Base-by-base conservation (phyloP, 179 eudicot species). In the Pouteria campechiana region DNA sequence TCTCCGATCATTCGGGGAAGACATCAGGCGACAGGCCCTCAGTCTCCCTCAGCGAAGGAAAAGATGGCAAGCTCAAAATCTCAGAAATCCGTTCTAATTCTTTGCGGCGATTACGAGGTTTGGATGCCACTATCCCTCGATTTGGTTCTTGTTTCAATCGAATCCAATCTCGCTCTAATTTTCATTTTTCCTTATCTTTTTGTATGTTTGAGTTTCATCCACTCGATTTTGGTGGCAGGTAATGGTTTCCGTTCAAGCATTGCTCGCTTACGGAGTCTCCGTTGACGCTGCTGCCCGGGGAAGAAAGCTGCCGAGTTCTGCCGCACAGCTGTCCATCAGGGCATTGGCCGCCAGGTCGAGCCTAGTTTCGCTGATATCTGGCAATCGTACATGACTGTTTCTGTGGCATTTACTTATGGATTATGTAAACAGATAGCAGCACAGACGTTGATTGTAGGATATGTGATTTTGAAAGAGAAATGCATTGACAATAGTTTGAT, bases 211-310 rank as follows among this genome's bases (percentile, higher is more conserved):
- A 23, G 1, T 7, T 8, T 12, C 7, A 43, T 5, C 41, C 0
- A 12, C 25, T 38, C 15, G 38, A 12, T 11, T 33, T 32, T 13
- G 11, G 15, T 33, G 43, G 44, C 43, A 90, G 98, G 93, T 53
- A 64, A 90, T 90, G 98, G 94, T 90, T 44, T 92, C 95, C 32
- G 86, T 86, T 75, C 98, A 90, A 67, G 92, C 94, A 7, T 48
- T 90, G 60, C 52, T 52, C 44, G 94, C 96, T 7, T 90, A 65
- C 54, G 98, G 96, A 3, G 52, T 90, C 7, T 59, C 84, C 3
- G 98, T 90, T 13, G 92, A 90, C 14, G 92, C 96, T 6, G 92
- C 82, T 50, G 86, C 94, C 31, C 98, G 96, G 3, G 94, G 79
- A 9, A 90, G 65, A 86, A 79, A 54, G 65, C 92, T 7, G 96